Percentiles rank a stretch among this genome's conserved stretches.
Conservation (phyloP, 768 basidiomycete genomes). For the Naganishia randhawae region DNA sequence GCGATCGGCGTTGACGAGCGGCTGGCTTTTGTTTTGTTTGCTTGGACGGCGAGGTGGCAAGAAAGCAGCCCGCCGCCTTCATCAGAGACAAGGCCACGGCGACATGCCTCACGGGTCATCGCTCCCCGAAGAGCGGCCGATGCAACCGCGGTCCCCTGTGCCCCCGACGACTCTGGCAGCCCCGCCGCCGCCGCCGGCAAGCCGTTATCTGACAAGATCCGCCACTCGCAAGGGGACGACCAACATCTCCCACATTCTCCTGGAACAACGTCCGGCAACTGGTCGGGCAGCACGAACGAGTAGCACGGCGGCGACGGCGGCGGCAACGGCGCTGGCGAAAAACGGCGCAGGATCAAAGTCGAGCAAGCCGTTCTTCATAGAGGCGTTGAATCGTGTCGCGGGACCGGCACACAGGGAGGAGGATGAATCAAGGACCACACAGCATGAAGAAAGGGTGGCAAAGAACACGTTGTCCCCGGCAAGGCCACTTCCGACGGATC, state of each 20-base stretch:
- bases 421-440: neutral
- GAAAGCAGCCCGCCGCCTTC: no score
- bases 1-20: slow-evolving; percentile 17
- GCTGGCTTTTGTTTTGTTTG: slow-evolving; percentile 10
- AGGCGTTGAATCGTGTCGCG: slow-evolving; percentile 4
- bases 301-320: neutral
- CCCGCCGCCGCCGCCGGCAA: no score
- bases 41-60: no score
- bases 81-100: no score
- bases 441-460: neutral
- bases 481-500: neutral
- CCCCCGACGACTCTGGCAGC: neutral
- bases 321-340: neutral
- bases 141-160: neutral
- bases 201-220: slow-evolving; percentile 10
- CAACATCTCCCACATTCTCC: neutral
- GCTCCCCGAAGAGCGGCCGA: neutral
- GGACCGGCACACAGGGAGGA: neutral
- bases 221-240: slow-evolving; percentile 11
- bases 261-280: neutral
- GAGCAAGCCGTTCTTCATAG: slow-evolving; percentile 13
- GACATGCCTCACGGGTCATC: neutral
- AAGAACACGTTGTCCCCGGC: neutral
- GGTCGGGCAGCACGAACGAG: neutral
- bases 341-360: neutral